Percentiles rank a stretch among this genome's conserved stretches.
Evolutionary conservation across 1,139 yeast genomes (phyloP).

Genomic region (Debaryomyces sp.): DNA sequence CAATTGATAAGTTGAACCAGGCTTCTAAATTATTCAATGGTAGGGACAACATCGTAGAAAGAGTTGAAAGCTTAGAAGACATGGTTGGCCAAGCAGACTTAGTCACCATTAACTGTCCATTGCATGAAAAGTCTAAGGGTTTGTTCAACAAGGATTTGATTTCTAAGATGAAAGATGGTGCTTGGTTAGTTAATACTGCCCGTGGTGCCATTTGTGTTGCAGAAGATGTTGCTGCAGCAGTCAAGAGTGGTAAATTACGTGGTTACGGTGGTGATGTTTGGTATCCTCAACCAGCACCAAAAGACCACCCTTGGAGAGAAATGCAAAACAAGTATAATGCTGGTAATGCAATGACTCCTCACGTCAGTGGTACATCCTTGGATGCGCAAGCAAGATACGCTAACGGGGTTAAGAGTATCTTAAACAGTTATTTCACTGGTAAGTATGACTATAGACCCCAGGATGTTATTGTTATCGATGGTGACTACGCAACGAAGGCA

Average conservation of each 20-base stretch:
- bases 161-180: conserved; percentile 74
- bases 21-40: conserved; percentile 44
- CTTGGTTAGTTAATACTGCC: conserved; percentile 81
- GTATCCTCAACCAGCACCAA: conserved; percentile 81
- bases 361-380: conserved; percentile 75
- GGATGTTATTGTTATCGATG: conserved; percentile 72
- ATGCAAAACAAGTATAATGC: conserved; percentile 68
- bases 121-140: conserved; percentile 70
- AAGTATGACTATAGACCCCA: conserved; percentile 70
- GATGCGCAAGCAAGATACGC: conserved; percentile 82
- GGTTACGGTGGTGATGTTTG: conserved; percentile 90
- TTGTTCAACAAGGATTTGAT: conserved; percentile 67
- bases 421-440: conserved; percentile 62
- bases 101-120: conserved; percentile 78
- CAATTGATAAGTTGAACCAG: conserved; percentile 53
- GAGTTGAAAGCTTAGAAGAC: conserved; percentile 67
- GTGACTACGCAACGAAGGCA: conserved; percentile 73
- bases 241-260: conserved; percentile 65
- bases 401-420: conserved; percentile 64
- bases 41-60: conserved; percentile 48
- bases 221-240: conserved; percentile 76
- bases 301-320: conserved; percentile 74
- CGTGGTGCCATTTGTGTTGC: conserved; percentile 80
- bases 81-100: conserved; percentile 70
- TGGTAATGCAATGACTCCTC: conserved; percentile 88